Base-by-base conservation (phyloP, 176 grass and related monocot species). In the Triticum turgidum region DNA sequence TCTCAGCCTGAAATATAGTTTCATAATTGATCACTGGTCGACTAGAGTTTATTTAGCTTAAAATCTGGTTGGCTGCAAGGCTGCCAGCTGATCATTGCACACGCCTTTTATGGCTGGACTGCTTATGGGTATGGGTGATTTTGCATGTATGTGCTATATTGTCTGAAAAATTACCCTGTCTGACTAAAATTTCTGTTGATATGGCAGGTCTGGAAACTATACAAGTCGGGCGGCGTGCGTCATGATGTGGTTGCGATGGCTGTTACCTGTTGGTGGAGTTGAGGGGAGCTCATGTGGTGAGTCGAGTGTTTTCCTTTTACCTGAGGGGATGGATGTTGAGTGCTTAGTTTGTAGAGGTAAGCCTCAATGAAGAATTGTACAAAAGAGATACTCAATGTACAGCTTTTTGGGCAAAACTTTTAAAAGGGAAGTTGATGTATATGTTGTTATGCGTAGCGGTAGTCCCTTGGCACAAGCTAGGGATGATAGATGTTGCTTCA, bases 301-400 rank as follows among this genome's bases (percentile, higher is more conserved):
- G 69, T 61, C 51, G 47, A 52, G 68, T 65, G 68, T 63, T 83
- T 61, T n/a, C 44, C 7, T 63, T 91, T 54, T 32, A 45, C 49
- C 49, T 32, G 73, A 27, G 24, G 24, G 73, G 73, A 54, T 54
- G 44, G 29, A 30, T 29, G 7, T 51, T 18, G 49, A 62, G 75
- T 56, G 68, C 76, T 83, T 87, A 30, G 13, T 63, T 91, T 54
- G 81, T 39, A 77, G 89, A 59, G 56, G 69, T 85, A 82, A 82
- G 76, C 73, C 73, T 76, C 73, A 80, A 34, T 70, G 89, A 81
- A 88, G 77, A 85, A 65, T 88, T 73, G 89, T 81, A 88, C 49
- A 77, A 69, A 89, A 61, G 85, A 68, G 64, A 67, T 69, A 33
- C 44, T 67, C 80, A 65, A 69, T 82, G 80, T 82, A 82, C 18